phyloP scores from a whole-genome alignment of 202 grass and related monocot genomes.

The Schoenoplectus triqueter region DNA sequence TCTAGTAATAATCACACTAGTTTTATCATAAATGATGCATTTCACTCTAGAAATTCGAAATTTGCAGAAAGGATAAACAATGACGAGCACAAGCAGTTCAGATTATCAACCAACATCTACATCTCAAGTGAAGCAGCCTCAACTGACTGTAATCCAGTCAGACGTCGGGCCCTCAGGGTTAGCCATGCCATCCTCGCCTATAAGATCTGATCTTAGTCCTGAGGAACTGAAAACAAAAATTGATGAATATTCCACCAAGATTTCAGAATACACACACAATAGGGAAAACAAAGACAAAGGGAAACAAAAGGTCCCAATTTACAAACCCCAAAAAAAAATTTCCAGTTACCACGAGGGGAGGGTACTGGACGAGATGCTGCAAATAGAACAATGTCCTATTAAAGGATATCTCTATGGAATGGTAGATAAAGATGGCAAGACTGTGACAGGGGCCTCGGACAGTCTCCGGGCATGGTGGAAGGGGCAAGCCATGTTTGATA shows the following conservation, averaged over 20 bases:
- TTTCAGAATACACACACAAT: neutral
- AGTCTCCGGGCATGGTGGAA: conserved; percentile 35
- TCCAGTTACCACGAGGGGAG: conserved; percentile 13
- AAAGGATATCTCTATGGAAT: conserved; percentile 15
- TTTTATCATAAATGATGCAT: neutral
- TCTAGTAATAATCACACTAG: neutral
- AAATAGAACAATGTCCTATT: neutral
- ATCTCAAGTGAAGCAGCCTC: neutral
- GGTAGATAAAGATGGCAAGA: neutral
- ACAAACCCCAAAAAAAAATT: conserved; percentile 17
- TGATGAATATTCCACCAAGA: neutral
- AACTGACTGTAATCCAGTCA: neutral
- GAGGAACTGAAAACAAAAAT: neutral
- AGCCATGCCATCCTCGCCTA: neutral
- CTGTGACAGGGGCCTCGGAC: conserved; percentile 4
- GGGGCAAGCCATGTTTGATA: conserved; percentile 3
- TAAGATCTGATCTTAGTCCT: neutral
- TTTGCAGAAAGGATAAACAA: neutral
- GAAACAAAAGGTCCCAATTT: no score
- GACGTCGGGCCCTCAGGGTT: neutral
- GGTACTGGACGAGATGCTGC: conserved; percentile 1
- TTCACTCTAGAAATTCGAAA: neutral
- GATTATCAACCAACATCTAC: neutral
- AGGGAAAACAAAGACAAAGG: neutral
- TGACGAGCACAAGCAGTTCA: neutral